Percentiles rank a stretch among this genome's conserved stretches.
These are phyloP conservation scores for Xerocomus brunneocitrinus DNA, from an alignment of 768 basidiomycete genomes.

Conservation along the genomic window DNA sequence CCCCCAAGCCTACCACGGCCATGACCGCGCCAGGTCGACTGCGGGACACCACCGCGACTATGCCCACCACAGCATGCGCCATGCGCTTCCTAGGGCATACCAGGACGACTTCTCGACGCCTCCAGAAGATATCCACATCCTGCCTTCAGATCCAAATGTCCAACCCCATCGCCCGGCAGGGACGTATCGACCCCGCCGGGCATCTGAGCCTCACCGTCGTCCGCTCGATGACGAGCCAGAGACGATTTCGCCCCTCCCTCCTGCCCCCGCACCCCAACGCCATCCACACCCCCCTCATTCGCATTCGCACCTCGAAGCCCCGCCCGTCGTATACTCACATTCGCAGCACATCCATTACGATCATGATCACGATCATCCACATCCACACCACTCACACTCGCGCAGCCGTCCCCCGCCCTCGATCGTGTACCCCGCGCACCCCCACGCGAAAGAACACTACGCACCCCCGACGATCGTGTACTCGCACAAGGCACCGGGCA, in stretches of 20 bases:
- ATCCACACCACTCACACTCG: slow-evolving; percentile 35
- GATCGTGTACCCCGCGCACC: slow-evolving; percentile 56
- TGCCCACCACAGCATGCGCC: neutral
- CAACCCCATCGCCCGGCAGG: slow-evolving; percentile 30
- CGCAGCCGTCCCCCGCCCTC: slow-evolving; percentile 44
- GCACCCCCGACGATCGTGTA: slow-evolving; percentile 57
- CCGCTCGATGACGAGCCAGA: slow-evolving; percentile 29
- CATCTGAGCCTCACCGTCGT: slow-evolving; percentile 27
- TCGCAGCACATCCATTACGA: slow-evolving; percentile 38
- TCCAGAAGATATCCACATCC: slow-evolving; percentile 61
- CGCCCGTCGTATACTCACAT: slow-evolving; percentile 34
- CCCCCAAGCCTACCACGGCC: slow-evolving; percentile 29
- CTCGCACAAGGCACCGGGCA: slow-evolving; percentile 51
- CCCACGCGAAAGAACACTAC: slow-evolving; percentile 46
- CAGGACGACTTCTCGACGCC: slow-evolving; percentile 23
- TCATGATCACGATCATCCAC: slow-evolving; percentile 29
- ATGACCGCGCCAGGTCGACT: slow-evolving; percentile 22
- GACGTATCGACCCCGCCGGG: slow-evolving; percentile 29
- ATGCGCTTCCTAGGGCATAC: slow-evolving; percentile 16
- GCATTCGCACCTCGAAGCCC: slow-evolving; percentile 15
- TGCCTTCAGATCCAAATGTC: slow-evolving; percentile 46
- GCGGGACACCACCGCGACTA: too few species aligned
- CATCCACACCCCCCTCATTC: slow-evolving; percentile 11
- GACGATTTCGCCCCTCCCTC: slow-evolving; percentile 31
- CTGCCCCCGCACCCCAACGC: slow-evolving; percentile 5